phyloP scores from a whole-genome alignment of 345 rosid genomes.

The Eucalyptus erythrocorys region DNA sequence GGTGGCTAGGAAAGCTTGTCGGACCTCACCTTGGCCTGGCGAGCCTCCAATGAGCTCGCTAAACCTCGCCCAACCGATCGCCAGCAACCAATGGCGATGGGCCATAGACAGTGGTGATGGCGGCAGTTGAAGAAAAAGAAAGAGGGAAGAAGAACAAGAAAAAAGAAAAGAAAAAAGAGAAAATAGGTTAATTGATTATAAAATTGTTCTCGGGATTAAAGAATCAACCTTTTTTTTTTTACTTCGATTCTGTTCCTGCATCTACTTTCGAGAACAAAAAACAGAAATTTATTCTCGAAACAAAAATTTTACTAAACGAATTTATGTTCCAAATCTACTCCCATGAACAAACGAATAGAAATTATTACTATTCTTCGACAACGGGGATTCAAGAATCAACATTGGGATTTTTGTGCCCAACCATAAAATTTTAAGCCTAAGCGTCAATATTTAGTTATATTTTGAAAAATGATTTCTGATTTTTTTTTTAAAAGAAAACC shows the following conservation, averaged over 20 bases:
- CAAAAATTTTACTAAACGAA: too few relatives aligned
- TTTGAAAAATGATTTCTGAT: too few relatives aligned
- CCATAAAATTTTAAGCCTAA: background rate
- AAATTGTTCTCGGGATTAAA: fast-evolving
- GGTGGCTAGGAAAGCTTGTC: fast-evolving
- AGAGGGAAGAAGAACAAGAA: too few relatives aligned
- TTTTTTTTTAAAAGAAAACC: too few relatives aligned
- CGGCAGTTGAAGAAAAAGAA: too few relatives aligned
- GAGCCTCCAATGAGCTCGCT: fast-evolving
- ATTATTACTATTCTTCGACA: too few relatives aligned
- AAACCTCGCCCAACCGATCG: fast-evolving
- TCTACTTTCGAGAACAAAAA: too few relatives aligned
- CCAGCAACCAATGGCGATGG: fast-evolving
- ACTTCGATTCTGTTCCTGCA: fast-evolving
- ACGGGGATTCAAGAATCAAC: background rate
- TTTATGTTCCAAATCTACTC: too few relatives aligned
- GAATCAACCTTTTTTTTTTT: too few relatives aligned
- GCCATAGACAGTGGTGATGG: fast-evolving
- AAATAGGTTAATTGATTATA: too few relatives aligned
- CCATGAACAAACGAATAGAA: fast-evolving
- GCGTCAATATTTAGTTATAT: background rate
- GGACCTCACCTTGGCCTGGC: fast-evolving
- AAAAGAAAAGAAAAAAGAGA: too few relatives aligned
- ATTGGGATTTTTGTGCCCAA: background rate
- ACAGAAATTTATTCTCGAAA: fast-evolving